These are phyloP conservation scores for Boletus vermiculosoides DNA, from an alignment of 768 basidiomycete genomes.

Conservation along the genomic window DNA sequence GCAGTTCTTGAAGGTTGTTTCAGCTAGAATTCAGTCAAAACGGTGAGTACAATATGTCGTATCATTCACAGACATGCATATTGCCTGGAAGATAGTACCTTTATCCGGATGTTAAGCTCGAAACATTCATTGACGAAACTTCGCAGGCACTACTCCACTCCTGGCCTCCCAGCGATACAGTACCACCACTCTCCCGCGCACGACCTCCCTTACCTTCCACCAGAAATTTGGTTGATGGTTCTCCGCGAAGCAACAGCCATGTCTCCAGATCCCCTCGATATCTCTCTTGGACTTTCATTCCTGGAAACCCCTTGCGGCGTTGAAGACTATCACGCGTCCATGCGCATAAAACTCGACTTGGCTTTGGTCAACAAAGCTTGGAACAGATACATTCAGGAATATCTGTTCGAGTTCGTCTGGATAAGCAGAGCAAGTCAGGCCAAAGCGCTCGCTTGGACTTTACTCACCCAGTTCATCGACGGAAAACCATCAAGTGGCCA, in stretches of 20 bases:
- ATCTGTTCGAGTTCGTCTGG: conserved; percentile 71
- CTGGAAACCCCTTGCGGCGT: conserved; percentile 46
- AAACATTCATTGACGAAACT: conserved; percentile 2
- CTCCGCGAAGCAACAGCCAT: conserved; percentile 54
- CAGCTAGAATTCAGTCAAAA: conserved; percentile 18
- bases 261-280: conserved; percentile 45
- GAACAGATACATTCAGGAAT: conserved; percentile 51
- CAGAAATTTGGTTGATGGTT: conserved; percentile 67
- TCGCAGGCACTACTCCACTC: conserved; percentile 8
- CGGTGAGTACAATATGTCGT: conserved; percentile 14
- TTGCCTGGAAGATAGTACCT: neutral
- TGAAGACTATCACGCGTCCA: conserved; percentile 44
- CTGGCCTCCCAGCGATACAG: conserved; percentile 11
- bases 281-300: conserved; percentile 56
- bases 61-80: neutral
- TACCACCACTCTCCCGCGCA: conserved; percentile 31
- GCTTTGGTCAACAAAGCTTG: conserved; percentile 57
- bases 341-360: conserved; percentile 50
- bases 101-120: neutral
- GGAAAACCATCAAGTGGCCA: conserved; percentile 40
- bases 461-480: conserved; percentile 43
- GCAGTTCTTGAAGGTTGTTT: conserved; percentile 16
- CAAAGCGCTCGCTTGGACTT: conserved; percentile 42
- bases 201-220: conserved; percentile 48
- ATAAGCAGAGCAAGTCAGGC: conserved; percentile 55